Base-by-base conservation (phyloP, 2,329 filamentous ascomycete genomes). In the Trichoderma harzianum region DNA sequence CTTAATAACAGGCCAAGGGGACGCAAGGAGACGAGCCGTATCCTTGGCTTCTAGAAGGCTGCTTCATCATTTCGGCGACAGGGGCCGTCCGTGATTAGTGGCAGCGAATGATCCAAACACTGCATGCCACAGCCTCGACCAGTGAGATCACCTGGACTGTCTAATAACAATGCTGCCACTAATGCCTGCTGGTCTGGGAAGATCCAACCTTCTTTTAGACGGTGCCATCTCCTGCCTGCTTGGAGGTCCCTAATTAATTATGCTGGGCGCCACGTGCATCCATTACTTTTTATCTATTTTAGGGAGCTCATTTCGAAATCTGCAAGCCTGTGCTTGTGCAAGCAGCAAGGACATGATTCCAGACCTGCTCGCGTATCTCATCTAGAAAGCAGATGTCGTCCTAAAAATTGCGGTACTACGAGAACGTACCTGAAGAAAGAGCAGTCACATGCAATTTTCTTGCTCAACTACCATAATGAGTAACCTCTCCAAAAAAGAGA, bases 31-130 rank as follows among this genome's bases (percentile, higher is more conserved):
- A 53, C 57, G 28, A 26, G 53, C n/a, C n/a, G 39, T 14, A 69
- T 47, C 66, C 57, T 61, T 24, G 43, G 16, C 66, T 69, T 69
- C 66, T 51, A 62, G 66, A 69, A 69, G 55, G 66, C 66, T 62
- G 66, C 66, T 69, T 69, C 28, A 53, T 69, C 66, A 69, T 69
- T 53, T 69, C 66, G 66, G 66, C 36, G 66, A 62, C 66, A 62
- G 66, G 66, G 66, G 43, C 57, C n/a, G 1, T 26, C 57, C 21
- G 39, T 69, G 21, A 62, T 69, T 61, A 61, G 21, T 53, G 16
- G 39, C 18, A 47, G 57, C 39, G 21, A 53, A 36, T 62, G 66
- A 36, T 26, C 55, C 21, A 62, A 51, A 36, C 24, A 26, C 21
- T 34, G 34, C 66, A 7, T 43, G 34, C 34, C 34, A 43, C 39